Conservation (phyloP, 2,329 filamentous ascomycete genomes). For the Parasarocladium wereldwijsianum region DNA sequence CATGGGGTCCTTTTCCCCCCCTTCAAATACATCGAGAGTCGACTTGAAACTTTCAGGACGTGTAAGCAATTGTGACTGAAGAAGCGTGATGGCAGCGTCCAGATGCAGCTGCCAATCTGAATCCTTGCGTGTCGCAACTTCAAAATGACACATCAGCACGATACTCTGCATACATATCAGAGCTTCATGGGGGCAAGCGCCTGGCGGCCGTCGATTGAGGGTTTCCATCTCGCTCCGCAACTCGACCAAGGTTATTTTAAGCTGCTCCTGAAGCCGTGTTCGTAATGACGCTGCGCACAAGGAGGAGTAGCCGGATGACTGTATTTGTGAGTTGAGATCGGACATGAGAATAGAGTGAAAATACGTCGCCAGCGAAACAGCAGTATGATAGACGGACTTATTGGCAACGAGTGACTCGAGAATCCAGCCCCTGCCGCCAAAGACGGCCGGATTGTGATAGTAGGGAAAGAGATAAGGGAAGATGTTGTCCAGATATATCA, state of each 20-base stretch:
- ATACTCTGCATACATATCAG: constrained; percentile 33
- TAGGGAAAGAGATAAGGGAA: constrained; percentile 50
- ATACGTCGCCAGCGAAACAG: constrained; percentile 40
- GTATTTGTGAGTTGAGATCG: too few species aligned
- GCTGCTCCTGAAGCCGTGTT: constrained; percentile 28
- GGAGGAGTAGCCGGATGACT: too few species aligned
- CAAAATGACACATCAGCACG: constrained; percentile 38
- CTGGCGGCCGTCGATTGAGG: constrained; percentile 17
- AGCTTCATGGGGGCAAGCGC: constrained; percentile 17
- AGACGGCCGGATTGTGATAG: constrained; percentile 39
- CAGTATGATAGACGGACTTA: constrained; percentile 41
- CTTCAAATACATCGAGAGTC: constrained; percentile 11
- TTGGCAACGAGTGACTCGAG: constrained; percentile 41
- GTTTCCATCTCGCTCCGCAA: constrained; percentile 25
- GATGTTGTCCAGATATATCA: constrained; percentile 47
- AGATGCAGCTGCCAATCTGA: constrained; percentile 35
- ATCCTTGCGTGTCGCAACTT: constrained; percentile 28
- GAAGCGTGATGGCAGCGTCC: constrained; percentile 27
- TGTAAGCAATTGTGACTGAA: constrained; percentile 31
- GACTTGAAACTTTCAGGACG: constrained; percentile 21
- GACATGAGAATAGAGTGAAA: constrained; percentile 31
- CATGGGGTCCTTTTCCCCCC: not conserved
- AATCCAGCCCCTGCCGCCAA: constrained; percentile 46
- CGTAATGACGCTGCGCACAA: too few species aligned
- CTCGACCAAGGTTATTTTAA: constrained; percentile 27